Percentiles rank a stretch among this genome's conserved stretches.
Conservation (phyloP, 805 yeast species). For the Yueomyces sp. region DNA sequence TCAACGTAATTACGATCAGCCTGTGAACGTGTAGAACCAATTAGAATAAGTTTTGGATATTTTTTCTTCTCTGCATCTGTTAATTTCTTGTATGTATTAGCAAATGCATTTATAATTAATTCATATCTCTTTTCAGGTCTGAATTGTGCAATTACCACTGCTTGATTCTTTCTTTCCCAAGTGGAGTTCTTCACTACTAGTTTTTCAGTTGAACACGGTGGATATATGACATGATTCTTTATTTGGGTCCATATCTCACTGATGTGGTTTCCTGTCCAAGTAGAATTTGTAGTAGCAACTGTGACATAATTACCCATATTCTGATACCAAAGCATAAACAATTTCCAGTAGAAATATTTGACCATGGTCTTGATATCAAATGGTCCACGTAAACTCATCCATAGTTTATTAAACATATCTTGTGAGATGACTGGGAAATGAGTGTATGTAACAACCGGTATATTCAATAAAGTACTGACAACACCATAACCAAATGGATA, state of each 20-base stretch:
- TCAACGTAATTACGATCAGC: constrained; percentile 51
- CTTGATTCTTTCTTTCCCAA: constrained; percentile 25
- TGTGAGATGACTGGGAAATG: constrained; percentile 86
- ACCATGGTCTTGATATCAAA: constrained; percentile 15
- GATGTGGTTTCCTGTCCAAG: constrained; percentile 85
- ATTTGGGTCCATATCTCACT: constrained; percentile 44
- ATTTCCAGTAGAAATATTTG: constrained; percentile 58
- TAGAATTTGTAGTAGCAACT: constrained; percentile 63
- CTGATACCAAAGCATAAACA: constrained; percentile 49
- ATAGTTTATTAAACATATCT: constrained; percentile 68
- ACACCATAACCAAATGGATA: constrained; percentile 76
- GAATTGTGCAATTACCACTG: constrained; percentile 64
- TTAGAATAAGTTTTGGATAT: constrained; percentile 49
- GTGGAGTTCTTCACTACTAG: constrained; percentile 20
- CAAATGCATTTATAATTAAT: constrained; percentile 52
- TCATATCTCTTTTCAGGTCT: constrained; percentile 89
- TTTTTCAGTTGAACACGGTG: constrained; percentile 76
- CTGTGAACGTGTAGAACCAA: constrained; percentile 73
- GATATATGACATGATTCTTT: constrained; percentile 46
- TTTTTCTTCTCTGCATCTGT: constrained; percentile 21
- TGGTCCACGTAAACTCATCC: constrained; percentile 12
- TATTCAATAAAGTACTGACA: constrained; percentile 35
- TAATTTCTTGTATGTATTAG: constrained; percentile 15
- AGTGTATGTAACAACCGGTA: constrained; percentile 80
- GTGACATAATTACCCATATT: constrained; percentile 54